Base-by-base conservation (phyloP, 352 stramenopile species). In the Achlya hypogyna region DNA sequence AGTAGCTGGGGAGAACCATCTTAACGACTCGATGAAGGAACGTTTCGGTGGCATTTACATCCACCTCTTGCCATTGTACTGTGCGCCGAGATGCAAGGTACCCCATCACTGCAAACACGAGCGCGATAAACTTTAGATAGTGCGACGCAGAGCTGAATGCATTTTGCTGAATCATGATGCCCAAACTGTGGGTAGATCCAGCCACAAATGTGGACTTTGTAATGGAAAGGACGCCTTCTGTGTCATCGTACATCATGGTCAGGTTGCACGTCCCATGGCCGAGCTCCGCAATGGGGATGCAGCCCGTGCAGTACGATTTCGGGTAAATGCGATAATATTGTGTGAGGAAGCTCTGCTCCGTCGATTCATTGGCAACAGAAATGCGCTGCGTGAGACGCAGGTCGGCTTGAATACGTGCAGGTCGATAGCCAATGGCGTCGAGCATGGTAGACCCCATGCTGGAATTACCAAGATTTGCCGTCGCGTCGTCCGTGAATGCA, bases 271-370 rank as follows among this genome's bases (percentile, higher is more conserved):
- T 34, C 22, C 60, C 60, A 22, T 49, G 51, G 20, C 60, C 60
- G 2, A 67, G 32, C 38, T 67, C 60, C 1, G 47, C 47, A 14
- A 58, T 32, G 1, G 60, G 60, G 14, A 49, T 42, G 23, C 60
- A 67, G 14, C 60, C 60, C n/a, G 60, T 67, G 60, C 60, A 67
- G 51, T 67, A 67, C 5, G 38, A n/a, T 22, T 67, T 67, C 16
- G 42, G 23, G 32, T 67, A 58, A 0, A 67, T 28, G 16, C 60
- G 60, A 16, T 58, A 67, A 12, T 22, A 67, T 12, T 22, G 4
- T 10, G 59, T 25, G 2, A 47, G 16, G 14, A 31, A n/a, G 4
- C 5, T 58, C 18, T 67, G 60, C 4, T 6, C 4, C 4, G 6
- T 28, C 1, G 60, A 35, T 18, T 27, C 29, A 27, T 67, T 58